A percentile compares a stretch with the other conserved stretches of the same genome.
These are phyloP conservation scores for Cenococcum geophilum DNA, from an alignment of 495 filamentous ascomycete genomes.

Conservation along the genomic window DNA sequence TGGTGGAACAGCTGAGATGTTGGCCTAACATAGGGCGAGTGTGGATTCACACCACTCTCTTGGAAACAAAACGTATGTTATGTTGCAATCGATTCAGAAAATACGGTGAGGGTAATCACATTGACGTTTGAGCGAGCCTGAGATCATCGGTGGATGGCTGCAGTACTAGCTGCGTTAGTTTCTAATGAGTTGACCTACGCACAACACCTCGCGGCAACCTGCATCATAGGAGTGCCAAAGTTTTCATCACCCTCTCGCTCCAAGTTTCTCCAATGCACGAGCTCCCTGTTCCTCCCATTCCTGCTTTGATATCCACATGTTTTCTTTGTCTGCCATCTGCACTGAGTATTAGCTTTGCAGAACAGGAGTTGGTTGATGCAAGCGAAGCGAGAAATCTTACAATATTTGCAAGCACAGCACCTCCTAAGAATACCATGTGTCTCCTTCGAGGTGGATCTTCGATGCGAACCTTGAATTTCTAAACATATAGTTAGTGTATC, in stretches of 20 bases:
- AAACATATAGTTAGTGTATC: slow-evolving; percentile 16
- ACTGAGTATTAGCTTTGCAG: slow-evolving; percentile 20
- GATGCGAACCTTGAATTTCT: slow-evolving; percentile 99
- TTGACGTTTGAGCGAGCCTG: not conserved
- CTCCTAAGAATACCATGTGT: slow-evolving; percentile 98
- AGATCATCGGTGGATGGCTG: not conserved
- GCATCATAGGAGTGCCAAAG: not conserved
- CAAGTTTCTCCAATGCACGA: slow-evolving; percentile 83
- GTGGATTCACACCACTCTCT: slow-evolving; percentile 7
- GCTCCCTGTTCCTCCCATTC: slow-evolving; percentile 95
- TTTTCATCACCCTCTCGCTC: slow-evolving; percentile 52
- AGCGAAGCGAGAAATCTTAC: slow-evolving; percentile 40
- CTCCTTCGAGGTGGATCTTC: slow-evolving; percentile 92
- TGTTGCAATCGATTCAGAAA: slow-evolving; percentile 1
- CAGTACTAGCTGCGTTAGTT: slow-evolving; percentile 7
- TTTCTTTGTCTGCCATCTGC: slow-evolving; percentile 91
- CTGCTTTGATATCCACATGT: slow-evolving; percentile 96
- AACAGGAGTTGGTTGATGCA: not conserved
- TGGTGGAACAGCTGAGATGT: slow-evolving; percentile 5
- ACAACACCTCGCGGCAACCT: slow-evolving; percentile 1
- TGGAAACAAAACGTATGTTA: not conserved
- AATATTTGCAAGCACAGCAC: slow-evolving; percentile 94
- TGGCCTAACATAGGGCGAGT: slow-evolving; percentile 10
- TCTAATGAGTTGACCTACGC: slow-evolving; percentile 14
- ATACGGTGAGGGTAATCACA: slow-evolving; percentile 13